phyloP scores from a whole-genome alignment of 495 filamentous ascomycete species.

The Penicillium canescens region DNA sequence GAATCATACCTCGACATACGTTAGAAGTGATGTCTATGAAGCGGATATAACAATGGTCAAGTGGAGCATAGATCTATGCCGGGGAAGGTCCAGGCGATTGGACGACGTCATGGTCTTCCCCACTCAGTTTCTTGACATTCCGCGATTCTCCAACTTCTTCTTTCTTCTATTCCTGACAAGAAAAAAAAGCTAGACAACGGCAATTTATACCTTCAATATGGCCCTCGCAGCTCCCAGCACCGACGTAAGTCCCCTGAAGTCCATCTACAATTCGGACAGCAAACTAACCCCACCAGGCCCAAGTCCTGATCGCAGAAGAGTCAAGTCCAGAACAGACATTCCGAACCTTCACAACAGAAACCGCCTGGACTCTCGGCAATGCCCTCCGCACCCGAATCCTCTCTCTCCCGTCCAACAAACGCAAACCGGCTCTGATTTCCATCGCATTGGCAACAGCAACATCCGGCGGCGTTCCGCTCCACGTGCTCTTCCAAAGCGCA shows the following conservation, averaged over 20 bases:
- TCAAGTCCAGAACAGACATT: constrained; percentile 52
- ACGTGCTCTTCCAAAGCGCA: constrained; percentile 62
- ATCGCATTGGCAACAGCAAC: constrained; percentile 51
- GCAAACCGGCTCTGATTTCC: constrained; percentile 61
- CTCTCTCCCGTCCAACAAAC: constrained; percentile 43
- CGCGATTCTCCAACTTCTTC: background rate
- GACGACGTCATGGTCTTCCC: background rate
- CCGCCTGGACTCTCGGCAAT: constrained; percentile 66
- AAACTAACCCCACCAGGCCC: constrained; percentile 36
- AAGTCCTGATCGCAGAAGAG: constrained; percentile 52
- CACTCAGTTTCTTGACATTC: background rate
- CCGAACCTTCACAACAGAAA: constrained; percentile 60
- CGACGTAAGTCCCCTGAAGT: constrained; percentile 27
- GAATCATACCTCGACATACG: too few species aligned
- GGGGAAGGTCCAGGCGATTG: constrained; percentile 8
- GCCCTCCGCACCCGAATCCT: constrained; percentile 63
- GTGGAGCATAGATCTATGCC: background rate
- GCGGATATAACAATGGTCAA: background rate
- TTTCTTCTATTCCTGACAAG: background rate
- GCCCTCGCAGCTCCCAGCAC: constrained; percentile 38
- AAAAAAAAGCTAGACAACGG: background rate
- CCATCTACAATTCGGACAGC: background rate
- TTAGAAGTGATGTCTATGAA: background rate
- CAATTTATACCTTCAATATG: constrained; percentile 20
- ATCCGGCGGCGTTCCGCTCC: constrained; percentile 42